Percentiles rank a stretch among this genome's conserved stretches.
These are phyloP conservation scores for Kingdonia uniflora DNA, from an alignment of 164 flowering plant genomes.

Conservation along the genomic window DNA sequence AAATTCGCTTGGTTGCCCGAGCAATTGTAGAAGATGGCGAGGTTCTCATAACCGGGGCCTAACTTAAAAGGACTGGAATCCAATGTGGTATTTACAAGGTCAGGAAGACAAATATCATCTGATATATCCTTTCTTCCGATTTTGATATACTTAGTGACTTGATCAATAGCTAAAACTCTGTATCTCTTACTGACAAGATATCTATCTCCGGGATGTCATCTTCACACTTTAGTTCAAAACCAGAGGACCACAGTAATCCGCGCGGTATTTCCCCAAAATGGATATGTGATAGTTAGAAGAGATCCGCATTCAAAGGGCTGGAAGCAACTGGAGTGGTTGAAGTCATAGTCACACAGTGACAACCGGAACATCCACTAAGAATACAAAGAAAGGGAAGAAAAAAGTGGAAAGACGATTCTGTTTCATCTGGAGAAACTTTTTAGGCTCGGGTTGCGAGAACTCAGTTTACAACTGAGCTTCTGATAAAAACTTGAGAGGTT, in stretches of 20 bases:
- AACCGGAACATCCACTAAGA: background rate
- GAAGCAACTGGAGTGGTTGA: background rate
- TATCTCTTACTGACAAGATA: background rate
- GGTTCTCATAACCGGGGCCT: background rate
- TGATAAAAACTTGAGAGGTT: too few relatives aligned
- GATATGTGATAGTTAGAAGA: background rate
- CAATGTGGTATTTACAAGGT: background rate
- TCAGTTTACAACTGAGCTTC: too few relatives aligned
- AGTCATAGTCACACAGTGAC: background rate
- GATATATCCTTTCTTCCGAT: constrained; percentile 1
- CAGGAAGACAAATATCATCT: background rate
- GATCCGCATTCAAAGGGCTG: background rate
- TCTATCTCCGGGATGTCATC: background rate
- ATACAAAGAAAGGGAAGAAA: background rate
- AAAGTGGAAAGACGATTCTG: background rate
- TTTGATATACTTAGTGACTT: background rate
- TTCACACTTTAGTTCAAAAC: background rate
- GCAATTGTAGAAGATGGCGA: background rate
- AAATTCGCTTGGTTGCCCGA: background rate
- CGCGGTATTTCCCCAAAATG: constrained; percentile 7
- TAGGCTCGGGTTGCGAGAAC: too few relatives aligned
- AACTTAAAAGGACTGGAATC: background rate
- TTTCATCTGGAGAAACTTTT: too few relatives aligned
- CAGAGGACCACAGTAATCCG: constrained; percentile 4
- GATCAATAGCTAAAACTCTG: background rate